Evolutionary conservation across 345 rosid species (phyloP).

Genomic region (Passiflora organensis): DNA sequence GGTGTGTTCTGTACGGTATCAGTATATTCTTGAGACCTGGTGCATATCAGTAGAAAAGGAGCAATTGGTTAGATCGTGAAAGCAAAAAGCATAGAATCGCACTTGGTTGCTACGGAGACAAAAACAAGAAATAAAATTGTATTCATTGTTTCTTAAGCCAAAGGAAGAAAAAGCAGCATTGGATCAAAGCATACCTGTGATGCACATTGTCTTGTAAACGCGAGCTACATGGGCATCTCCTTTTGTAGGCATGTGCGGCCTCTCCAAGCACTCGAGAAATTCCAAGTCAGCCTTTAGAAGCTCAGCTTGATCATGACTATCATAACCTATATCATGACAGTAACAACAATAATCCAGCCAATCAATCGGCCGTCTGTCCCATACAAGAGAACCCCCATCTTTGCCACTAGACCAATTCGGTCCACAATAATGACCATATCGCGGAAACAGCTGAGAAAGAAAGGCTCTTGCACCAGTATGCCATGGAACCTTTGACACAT

Average conservation of each 20-base stretch:
- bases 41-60: constrained; percentile 9
- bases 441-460: constrained; percentile 86
- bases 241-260: constrained; percentile 40
- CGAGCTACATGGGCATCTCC: constrained; percentile 68
- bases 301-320: constrained; percentile 79
- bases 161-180: not conserved
- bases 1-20: constrained; percentile 78
- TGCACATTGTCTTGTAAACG: constrained; percentile 84
- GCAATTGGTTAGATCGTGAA: constrained; percentile 10
- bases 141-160: not conserved
- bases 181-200: constrained; percentile 42
- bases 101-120: not conserved
- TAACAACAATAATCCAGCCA: constrained; percentile 97
- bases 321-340: constrained; percentile 96
- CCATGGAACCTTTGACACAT: constrained; percentile 94
- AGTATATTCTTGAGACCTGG: constrained; percentile 74
- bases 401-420: constrained; percentile 99
- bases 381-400: constrained; percentile 64
- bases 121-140: not conserved
- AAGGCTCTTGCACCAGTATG: constrained; percentile 83
- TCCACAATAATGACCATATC: constrained; percentile 95
- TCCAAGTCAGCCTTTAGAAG: constrained; percentile 79
- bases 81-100: not conserved
- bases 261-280: constrained; percentile 91
- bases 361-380: constrained; percentile 96